Evolutionary conservation across 176 grass and related monocot genomes (phyloP).

Genomic region (Eleusine indica): DNA sequence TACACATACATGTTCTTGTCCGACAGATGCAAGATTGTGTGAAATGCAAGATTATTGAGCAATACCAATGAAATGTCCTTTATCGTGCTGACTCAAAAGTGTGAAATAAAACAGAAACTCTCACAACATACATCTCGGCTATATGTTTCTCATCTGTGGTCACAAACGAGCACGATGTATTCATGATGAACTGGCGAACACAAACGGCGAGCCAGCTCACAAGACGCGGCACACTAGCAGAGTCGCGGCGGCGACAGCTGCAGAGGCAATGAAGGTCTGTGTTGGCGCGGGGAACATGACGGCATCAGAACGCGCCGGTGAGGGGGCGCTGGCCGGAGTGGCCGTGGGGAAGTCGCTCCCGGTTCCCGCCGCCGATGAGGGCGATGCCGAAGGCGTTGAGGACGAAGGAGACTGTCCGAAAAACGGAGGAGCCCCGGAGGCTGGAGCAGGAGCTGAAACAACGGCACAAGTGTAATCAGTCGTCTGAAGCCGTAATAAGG

Average conservation of each 20-base stretch:
- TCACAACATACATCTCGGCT: slow-evolving; percentile 35
- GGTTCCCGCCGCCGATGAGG: slow-evolving; percentile 23
- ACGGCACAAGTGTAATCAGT: neutral
- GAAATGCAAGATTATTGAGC: neutral
- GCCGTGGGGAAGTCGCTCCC: slow-evolving; percentile 15
- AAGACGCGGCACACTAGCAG: slow-evolving; percentile 15
- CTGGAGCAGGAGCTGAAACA: slow-evolving; percentile 50
- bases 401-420: slow-evolving; percentile 10
- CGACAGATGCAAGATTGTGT: neutral
- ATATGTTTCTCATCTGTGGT: neutral
- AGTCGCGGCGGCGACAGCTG: neutral
- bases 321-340: slow-evolving; percentile 30
- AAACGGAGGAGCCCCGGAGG: slow-evolving; percentile 27
- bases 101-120: slow-evolving; percentile 14
- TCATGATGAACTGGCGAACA: neutral
- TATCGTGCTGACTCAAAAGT: neutral
- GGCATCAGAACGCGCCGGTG: slow-evolving; percentile 37
- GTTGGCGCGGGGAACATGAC: slow-evolving; percentile 3
- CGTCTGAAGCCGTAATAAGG: neutral
- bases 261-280: neutral
- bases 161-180: neutral
- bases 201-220: neutral
- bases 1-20: neutral
- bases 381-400: slow-evolving; percentile 6
- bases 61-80: neutral